A percentile compares a stretch with the other conserved stretches of the same genome.
Evolutionary conservation across 2,329 filamentous ascomycete genomes (phyloP).

Genomic region (Exophiala xenobiotica): DNA sequence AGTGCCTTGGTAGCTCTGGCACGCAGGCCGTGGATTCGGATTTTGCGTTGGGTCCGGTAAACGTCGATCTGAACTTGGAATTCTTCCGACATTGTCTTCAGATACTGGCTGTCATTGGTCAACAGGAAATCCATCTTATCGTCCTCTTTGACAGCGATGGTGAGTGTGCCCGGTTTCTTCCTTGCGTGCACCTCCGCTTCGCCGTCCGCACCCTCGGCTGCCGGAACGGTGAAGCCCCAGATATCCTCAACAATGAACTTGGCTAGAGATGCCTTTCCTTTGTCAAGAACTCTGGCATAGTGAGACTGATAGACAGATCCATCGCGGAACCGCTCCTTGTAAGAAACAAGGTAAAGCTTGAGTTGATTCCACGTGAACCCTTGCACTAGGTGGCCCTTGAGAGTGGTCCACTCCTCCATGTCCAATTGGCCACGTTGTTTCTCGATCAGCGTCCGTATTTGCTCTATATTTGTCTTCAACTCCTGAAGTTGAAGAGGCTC

Average conservation of each 20-base stretch:
- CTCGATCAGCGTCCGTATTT: constrained; percentile 13
- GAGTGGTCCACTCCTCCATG: constrained; percentile 10
- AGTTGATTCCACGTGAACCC: constrained; percentile 16
- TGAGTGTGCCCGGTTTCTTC: constrained; percentile 1
- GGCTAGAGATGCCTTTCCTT: constrained; percentile 2
- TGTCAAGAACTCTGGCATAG: not conserved
- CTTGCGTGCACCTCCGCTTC: not conserved
- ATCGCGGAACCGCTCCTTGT: not conserved
- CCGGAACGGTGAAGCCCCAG: constrained; percentile 19
- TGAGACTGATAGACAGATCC: not conserved
- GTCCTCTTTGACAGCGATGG: constrained; percentile 7
- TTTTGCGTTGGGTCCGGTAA: constrained; percentile 5
- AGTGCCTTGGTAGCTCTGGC: constrained; percentile 5
- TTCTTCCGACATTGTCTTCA: constrained; percentile 19
- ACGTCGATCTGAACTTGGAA: constrained; percentile 16
- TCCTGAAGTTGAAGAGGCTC: constrained; percentile 16
- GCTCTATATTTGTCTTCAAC: constrained; percentile 25
- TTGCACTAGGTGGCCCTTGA: constrained; percentile 12
- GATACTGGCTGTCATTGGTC: constrained; percentile 8
- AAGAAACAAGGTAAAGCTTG: constrained; percentile 14
- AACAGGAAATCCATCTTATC: constrained; percentile 15
- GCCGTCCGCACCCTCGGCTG: not conserved
- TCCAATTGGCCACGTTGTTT: constrained; percentile 20
- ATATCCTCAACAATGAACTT: constrained; percentile 20
- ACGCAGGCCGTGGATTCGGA: constrained; percentile 7